phyloP scores from a whole-genome alignment of 2,329 filamentous ascomycete genomes.

The Fusarium tanahbumbuense region DNA sequence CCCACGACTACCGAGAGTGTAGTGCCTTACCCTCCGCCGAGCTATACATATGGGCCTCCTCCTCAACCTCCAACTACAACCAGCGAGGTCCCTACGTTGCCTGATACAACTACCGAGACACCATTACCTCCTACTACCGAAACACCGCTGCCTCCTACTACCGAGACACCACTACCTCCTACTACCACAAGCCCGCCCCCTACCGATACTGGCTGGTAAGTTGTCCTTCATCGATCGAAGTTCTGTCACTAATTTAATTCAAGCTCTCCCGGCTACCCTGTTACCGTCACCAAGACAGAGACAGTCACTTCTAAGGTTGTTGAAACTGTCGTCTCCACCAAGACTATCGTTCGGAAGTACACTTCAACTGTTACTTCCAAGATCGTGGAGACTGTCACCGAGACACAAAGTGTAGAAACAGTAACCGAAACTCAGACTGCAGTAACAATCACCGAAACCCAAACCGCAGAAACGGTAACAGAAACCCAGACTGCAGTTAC shows the following conservation, averaged over 20 bases:
- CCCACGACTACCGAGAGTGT: neutral
- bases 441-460: neutral
- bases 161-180: neutral
- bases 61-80: constrained; percentile 1
- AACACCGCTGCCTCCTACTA: neutral
- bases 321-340: constrained; percentile 1
- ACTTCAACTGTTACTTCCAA: neutral
- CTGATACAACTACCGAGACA: constrained; percentile 6
- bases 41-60: constrained; percentile 2
- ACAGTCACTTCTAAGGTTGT: constrained; percentile 6
- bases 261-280: constrained; percentile 9
- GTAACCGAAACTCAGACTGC: neutral
- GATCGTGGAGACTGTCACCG: neutral
- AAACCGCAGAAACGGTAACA: neutral
- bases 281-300: constrained; percentile 3
- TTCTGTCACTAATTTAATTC: neutral
- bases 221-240: neutral
- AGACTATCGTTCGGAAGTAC: neutral
- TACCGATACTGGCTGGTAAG: constrained; percentile 24
- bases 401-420: neutral
- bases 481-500: neutral
- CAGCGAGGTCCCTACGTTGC: neutral
- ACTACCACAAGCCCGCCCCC: constrained; percentile 5
- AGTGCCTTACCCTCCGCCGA: neutral
- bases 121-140: neutral